A percentile compares a stretch with the other conserved stretches of the same genome.
phyloP scores from a whole-genome alignment of 2,329 filamentous ascomycete genomes.

The Trichoderma pleuroti region DNA sequence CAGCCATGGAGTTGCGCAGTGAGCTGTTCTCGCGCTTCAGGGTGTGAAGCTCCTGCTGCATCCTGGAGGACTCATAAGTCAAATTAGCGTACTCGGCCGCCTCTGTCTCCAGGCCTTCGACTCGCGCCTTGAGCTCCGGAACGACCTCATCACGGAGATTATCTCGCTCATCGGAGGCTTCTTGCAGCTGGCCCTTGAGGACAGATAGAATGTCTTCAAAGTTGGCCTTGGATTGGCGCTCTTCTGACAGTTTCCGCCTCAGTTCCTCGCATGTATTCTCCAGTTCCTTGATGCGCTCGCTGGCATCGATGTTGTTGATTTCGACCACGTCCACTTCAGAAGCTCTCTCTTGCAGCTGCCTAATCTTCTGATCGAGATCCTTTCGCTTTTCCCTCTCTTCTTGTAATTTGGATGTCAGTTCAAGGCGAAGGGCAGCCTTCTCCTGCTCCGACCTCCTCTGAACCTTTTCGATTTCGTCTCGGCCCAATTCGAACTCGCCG shows the following conservation, averaged over 20 bases:
- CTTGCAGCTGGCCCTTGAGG: constrained; percentile 77
- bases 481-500: constrained; percentile 60
- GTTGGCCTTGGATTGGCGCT: constrained; percentile 83
- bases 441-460: constrained; percentile 86
- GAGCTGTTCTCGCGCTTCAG: constrained; percentile 66
- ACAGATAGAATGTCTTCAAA: constrained; percentile 88
- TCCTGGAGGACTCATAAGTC: constrained; percentile 74
- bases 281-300: constrained; percentile 68
- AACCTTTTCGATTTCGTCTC: constrained; percentile 75
- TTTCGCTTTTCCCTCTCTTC: constrained; percentile 76
- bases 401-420: constrained; percentile 80
- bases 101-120: constrained; percentile 75
- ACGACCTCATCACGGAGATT: constrained; percentile 86
- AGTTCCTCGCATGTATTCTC: constrained; percentile 79
- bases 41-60: constrained; percentile 79
- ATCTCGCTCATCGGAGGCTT: constrained; percentile 82
- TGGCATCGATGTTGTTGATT: constrained; percentile 54
- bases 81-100: constrained; percentile 69
- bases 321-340: constrained; percentile 57
- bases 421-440: constrained; percentile 78
- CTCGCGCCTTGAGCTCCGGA: constrained; percentile 69
- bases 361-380: constrained; percentile 78
- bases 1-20: constrained; percentile 41
- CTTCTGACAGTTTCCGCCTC: constrained; percentile 75
- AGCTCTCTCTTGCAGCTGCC: constrained; percentile 74